Evolutionary conservation across 2,329 filamentous ascomycete genomes (phyloP), one percentile per base, ranked within the genome.

Genomic region (Colletotrichum viniferum): DNA sequence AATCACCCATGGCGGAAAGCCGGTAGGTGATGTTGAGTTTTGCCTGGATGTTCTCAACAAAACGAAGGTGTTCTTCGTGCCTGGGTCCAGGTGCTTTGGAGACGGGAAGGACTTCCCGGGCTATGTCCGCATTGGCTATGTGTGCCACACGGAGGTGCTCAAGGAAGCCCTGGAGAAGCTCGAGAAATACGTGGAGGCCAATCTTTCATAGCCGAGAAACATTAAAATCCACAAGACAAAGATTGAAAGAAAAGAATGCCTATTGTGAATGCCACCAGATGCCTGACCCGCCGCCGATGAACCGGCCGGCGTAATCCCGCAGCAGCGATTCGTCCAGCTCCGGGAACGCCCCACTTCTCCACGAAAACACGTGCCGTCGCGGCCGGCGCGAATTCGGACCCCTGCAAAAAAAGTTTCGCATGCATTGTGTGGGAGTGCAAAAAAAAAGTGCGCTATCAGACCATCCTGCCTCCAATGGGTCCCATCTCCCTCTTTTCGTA

Each of bases 61-160:
- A 83, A 93, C 90, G 0, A 94, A 94, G 21, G 93, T 96, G 7
- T 88, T 97, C 87, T 87, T 97, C 74, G 86, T 95, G 12, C 95
- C 95, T 0, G 95, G 94, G 0, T 91, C 91, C 62, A 88, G 87
- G 56, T 95, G 93, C 79, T 97, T 98, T 82, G 95, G 95, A 0
- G 83, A 87, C 5, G 87, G 86, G 14, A 81, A 88, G 52, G 92
- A 95, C 61, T 96, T 94, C 80, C 88, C 89, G 78, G 95, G 95
- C 4, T 96, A 91, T 83, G 92, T 97, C 26, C 88, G 95, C 74
- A 89, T 97, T 77, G 95, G 95, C 1, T 97, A 94, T 83, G 94
- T 93, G 2, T 93, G 91, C 79, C 89, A 93, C 78, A 96, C 94
- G 1, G 88, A 92, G 16, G 88, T 94, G n/a, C 80, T 97, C 68